Evolutionary conservation across 2,329 filamentous ascomycete genomes (phyloP).

Genomic region (Xylaria sp.): DNA sequence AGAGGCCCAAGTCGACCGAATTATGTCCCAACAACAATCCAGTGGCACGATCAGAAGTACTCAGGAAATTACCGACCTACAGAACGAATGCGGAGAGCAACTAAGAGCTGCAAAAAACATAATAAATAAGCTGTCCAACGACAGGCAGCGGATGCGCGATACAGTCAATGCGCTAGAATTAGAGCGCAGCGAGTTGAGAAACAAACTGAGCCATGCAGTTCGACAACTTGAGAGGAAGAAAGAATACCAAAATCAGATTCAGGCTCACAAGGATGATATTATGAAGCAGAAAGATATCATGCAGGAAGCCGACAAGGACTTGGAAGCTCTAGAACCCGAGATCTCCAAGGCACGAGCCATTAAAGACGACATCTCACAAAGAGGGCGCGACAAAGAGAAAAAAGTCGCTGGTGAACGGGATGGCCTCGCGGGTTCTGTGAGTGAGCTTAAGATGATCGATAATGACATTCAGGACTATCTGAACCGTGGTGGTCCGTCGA

Average conservation of each 20-base stretch:
- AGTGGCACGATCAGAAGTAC: slow-evolving; percentile 73
- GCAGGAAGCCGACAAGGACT: slow-evolving; percentile 74
- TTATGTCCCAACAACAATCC: slow-evolving; percentile 80
- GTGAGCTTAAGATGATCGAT: slow-evolving; percentile 80
- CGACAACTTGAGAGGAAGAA: slow-evolving; percentile 86
- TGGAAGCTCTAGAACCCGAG: slow-evolving; percentile 79
- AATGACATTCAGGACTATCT: slow-evolving; percentile 83
- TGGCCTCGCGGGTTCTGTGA: slow-evolving; percentile 76
- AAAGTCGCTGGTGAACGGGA: slow-evolving; percentile 77
- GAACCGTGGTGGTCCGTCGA: slow-evolving; percentile 76
- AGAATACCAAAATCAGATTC: slow-evolving; percentile 75
- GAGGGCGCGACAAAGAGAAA: slow-evolving; percentile 77
- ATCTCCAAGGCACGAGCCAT: slow-evolving; percentile 79
- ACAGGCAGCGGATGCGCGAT: slow-evolving; percentile 77
- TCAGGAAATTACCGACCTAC: slow-evolving; percentile 85
- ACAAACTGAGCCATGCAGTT: slow-evolving; percentile 75
- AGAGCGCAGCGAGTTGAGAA: slow-evolving; percentile 78
- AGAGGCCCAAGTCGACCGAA: slow-evolving; percentile 77
- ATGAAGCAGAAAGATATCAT: slow-evolving; percentile 76
- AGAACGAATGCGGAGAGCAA: slow-evolving; percentile 74
- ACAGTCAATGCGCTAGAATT: slow-evolving; percentile 78
- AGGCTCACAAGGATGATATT: slow-evolving; percentile 76
- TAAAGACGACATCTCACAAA: slow-evolving; percentile 79
- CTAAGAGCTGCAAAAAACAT: slow-evolving; percentile 71
- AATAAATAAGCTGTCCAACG: slow-evolving; percentile 72